Evolutionary conservation across 1,284 basidiomycete species (phyloP), one percentile per base, ranked within the genome.

Genomic region (Farysia itapuensis): DNA sequence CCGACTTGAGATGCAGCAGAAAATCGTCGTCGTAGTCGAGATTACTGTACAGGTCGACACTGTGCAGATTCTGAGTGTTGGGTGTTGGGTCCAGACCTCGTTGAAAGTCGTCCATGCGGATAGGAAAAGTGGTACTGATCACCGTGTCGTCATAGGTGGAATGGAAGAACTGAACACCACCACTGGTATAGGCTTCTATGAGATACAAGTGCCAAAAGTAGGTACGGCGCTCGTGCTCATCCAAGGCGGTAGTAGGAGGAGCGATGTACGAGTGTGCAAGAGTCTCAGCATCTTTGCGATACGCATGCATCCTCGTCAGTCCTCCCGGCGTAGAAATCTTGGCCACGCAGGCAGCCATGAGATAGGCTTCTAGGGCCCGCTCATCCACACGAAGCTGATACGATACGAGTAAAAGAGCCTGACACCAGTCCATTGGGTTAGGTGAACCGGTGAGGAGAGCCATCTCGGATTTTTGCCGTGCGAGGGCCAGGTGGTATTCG

Each of bases 21-120:
- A 53, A 53, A n/a, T 53, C 50, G 29, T 53, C 50, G 34, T 42
- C 34, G 33, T 53, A 30, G 30, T 23, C 32, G 29, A 40, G 38
- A 41, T 35, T 53, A 8, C 24, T 20, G 30, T 49, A 53, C 22
- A 53, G 39, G 21, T 53, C 50, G 8, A 29, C 29, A 19, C 39
- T 37, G 19, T 21, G 29, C 38, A 53, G 32, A n/a, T 15, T 36
- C 29, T 53, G 50, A 12, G 22, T 43, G 15, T 47, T 47, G 20
- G 43, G 31, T 5, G 30, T 28, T 8, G 50, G 39, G 31, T 53
- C 45, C 4, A 35, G 33, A 8, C 49, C 49, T 11, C 44, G 44
- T 33, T 52, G 49, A 23, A 39, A 41, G 18, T 43, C 34, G 16
- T 28, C 29, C 30, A 39, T 45, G 5, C 32, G 18, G n/a, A 39